Evolutionary conservation across 1,284 basidiomycete genomes (phyloP).

Genomic region (Trichosporon sp.): DNA sequence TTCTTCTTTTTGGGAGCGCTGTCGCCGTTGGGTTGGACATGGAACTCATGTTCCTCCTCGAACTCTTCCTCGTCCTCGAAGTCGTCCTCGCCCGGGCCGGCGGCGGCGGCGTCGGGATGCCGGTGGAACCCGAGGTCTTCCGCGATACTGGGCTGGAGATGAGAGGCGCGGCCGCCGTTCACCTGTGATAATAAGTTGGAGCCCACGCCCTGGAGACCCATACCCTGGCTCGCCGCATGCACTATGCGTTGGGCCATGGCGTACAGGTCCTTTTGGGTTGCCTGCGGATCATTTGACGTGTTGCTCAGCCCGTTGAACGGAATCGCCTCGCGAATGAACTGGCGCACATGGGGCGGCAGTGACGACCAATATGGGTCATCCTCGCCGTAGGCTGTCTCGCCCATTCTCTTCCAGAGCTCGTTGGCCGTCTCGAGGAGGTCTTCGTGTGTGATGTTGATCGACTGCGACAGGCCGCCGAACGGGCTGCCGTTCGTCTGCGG

Average conservation of each 20-base stretch:
- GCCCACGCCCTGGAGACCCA: conserved; percentile 45
- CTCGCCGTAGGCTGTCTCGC: conserved; percentile 47
- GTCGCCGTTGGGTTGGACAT: conserved; percentile 35
- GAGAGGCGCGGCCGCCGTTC: conserved; percentile 29
- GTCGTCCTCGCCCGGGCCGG: conserved; percentile 42
- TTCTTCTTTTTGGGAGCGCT: conserved; percentile 49
- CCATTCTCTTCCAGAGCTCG: conserved; percentile 49
- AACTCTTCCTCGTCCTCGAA: conserved; percentile 49
- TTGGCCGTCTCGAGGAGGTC: conserved; percentile 48
- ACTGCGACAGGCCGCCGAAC: conserved; percentile 27
- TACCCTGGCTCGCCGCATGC: conserved; percentile 52
- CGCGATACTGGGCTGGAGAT: conserved; percentile 37
- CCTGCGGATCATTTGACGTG: conserved; percentile 26
- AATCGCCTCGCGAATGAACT: conserved; percentile 56
- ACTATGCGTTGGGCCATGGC: conserved; percentile 64
- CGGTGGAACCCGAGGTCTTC: conserved; percentile 53
- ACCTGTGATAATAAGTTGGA: conserved; percentile 31
- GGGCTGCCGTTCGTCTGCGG: conserved; percentile 25
- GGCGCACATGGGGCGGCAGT: conserved; percentile 54
- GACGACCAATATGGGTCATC: conserved; percentile 59
- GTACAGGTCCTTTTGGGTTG: conserved; percentile 54
- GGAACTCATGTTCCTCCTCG: conserved; percentile 33
- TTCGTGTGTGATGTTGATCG: conserved; percentile 45
- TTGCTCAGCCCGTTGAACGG: conserved; percentile 46
- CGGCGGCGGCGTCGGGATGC: conserved; percentile 46